Evolutionary conservation across 306 rosid genomes (phyloP), one percentile per base, ranked within the genome.

Genomic region (Cucurbita pepo): DNA sequence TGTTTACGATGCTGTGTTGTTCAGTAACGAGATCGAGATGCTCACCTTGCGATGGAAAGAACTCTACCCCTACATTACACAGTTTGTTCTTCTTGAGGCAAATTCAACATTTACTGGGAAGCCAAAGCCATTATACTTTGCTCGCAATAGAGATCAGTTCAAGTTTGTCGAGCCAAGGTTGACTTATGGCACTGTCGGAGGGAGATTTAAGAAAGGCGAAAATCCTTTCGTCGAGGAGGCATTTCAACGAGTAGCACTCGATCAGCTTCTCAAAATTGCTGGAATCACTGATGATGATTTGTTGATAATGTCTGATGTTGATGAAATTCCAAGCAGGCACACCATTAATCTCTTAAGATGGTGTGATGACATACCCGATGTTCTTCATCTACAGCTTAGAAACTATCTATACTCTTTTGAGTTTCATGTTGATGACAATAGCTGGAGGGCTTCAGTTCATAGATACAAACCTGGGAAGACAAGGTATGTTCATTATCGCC

Each of bases 141-240:
- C 82, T 13, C 71, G 77, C 48, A 78, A 83, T 53, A 83, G 90
- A n/a, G 80, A 79, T 11, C 80, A 85, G 80, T 94, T 94, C 79
- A 85, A 83, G 37, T 94, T 94, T 75, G 88, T 80, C 21, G 96
- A 89, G 77, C 86, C 99, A 0, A 87, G 97, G 67, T 76, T 94
- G 81, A 84, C 90, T 13, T 94, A 94, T 52, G 99, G 96, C 45
- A 86, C 76, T 6, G 83, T 91, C 55, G 95, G 91, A 78, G 96
- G 99, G 40, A 88, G 89, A 75, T 91, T 88, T 76, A 86, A 77
- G 92, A 91, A 60, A 75, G 95, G 95, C 51, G 99, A 94, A 82
- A 94, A 94, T 74, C 99, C 99, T 16, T 94, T 94, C 79, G 81
- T 94, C n/a, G 99, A 94, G 80, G 99, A 94, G 86, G 99, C 97